Evolutionary conservation across 768 basidiomycete genomes (phyloP).

Genomic region (Rhodocollybia butyracea): DNA sequence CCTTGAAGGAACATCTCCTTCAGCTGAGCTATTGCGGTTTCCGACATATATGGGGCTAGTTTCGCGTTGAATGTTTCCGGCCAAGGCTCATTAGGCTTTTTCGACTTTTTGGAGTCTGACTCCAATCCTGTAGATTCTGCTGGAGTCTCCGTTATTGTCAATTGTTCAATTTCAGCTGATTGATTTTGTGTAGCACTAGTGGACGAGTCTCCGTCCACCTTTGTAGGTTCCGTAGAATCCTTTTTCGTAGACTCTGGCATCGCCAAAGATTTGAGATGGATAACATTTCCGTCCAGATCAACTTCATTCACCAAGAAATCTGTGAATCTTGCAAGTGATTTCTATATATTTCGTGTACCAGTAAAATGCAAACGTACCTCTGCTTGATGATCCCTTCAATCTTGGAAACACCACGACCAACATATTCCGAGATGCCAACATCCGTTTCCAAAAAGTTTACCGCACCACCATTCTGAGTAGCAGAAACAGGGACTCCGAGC

Average conservation of each 20-base stretch:
- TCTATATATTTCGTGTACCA: background rate
- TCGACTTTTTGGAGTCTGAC: constrained; percentile 10
- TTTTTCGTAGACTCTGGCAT: constrained; percentile 61
- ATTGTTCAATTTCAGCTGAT: background rate
- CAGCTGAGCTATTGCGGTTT: constrained; percentile 54
- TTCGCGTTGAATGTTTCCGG: constrained; percentile 53
- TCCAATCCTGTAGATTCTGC: constrained; percentile 1
- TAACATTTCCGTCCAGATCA: constrained; percentile 71
- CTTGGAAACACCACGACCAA: constrained; percentile 62
- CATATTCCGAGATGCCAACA: constrained; percentile 90
- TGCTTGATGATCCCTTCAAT: constrained; percentile 97
- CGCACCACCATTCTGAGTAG: constrained; percentile 43
- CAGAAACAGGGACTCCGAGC: constrained; percentile 55
- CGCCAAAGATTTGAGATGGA: constrained; percentile 76
- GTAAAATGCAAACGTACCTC: constrained; percentile 46
- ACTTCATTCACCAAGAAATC: constrained; percentile 97
- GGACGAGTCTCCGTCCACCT: no score
- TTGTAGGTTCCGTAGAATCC: constrained; percentile 20
- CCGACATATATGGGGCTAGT: constrained; percentile 63
- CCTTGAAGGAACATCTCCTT: constrained; percentile 81
- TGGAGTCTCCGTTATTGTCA: constrained; percentile 15
- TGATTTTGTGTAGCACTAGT: no score
- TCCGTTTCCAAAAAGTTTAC: constrained; percentile 71
- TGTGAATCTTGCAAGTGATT: constrained; percentile 68
- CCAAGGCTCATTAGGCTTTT: constrained; percentile 49